phyloP scores from a whole-genome alignment of 169 alveolate species.

The Eimeria necatrix region DNA sequence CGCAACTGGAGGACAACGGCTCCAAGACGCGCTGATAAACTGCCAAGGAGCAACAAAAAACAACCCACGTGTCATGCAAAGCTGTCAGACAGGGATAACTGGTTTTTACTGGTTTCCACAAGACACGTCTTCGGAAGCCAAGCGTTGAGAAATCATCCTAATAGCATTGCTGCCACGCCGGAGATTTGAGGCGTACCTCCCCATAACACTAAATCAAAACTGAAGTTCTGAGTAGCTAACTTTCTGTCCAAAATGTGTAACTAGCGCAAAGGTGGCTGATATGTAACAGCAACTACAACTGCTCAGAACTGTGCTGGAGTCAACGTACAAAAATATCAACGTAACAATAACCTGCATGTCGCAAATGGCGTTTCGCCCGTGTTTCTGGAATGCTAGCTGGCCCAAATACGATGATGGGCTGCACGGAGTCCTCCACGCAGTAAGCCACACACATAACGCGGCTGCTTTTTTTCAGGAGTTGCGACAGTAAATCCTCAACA shows the following conservation, averaged over 20 bases:
- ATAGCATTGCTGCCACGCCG: neutral
- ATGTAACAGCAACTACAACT: too few relatives aligned
- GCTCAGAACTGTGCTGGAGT: too few relatives aligned
- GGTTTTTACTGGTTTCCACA: constrained; percentile 43
- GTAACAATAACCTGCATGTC: too few relatives aligned
- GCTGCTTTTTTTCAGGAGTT: neutral
- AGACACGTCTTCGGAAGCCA: constrained; percentile 59
- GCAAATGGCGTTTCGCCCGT: too few relatives aligned
- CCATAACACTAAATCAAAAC: too few relatives aligned
- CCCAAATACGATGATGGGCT: too few relatives aligned
- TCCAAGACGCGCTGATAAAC: constrained; percentile 65
- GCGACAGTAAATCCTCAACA: constrained; percentile 60
- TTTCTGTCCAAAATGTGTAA: too few relatives aligned
- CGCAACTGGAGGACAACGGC: constrained; percentile 35
- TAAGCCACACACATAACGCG: neutral
- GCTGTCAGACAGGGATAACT: constrained; percentile 75
- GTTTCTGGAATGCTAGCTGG: too few relatives aligned
- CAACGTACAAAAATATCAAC: too few relatives aligned
- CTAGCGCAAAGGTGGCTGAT: too few relatives aligned
- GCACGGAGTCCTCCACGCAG: neutral
- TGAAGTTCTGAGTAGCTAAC: too few relatives aligned
- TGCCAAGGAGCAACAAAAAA: neutral
- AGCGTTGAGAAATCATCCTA: constrained; percentile 56
- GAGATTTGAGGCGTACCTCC: too few relatives aligned
- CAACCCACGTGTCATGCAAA: neutral